phyloP scores from a whole-genome alignment of 208 protist species.

The Trypanosoma congolense region DNA sequence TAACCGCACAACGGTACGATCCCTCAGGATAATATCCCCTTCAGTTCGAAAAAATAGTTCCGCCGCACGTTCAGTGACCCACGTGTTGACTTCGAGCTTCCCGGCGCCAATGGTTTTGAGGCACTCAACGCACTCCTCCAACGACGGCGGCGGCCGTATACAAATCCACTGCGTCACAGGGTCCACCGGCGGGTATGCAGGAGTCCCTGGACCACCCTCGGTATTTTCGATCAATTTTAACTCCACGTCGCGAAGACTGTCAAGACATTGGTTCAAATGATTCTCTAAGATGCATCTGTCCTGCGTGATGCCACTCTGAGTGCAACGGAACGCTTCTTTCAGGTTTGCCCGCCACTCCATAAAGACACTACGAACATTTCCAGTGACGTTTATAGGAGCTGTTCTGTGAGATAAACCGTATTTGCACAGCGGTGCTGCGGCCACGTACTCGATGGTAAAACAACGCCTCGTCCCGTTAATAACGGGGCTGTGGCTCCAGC shows the following conservation, averaged over 20 bases:
- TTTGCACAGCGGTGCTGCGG: neutral
- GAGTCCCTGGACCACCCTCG: neutral
- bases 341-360: conserved; percentile 18
- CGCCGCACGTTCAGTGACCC: conserved; percentile 1
- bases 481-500: conserved; percentile 6
- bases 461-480: neutral
- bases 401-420: neutral
- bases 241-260: conserved; percentile 3
- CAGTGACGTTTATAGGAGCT: conserved; percentile 1
- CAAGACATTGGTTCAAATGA: neutral
- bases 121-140: conserved; percentile 14
- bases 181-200: neutral
- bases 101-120: too few relatives aligned
- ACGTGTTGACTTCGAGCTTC: too few relatives aligned
- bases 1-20: too few relatives aligned
- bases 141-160: conserved; percentile 7
- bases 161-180: conserved; percentile 12
- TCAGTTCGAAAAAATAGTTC: conserved; percentile 8
- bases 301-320: neutral
- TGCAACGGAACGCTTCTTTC: neutral
- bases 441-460: conserved; percentile 20
- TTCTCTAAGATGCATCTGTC: neutral
- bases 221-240: neutral
- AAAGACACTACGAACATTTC: conserved; percentile 10
- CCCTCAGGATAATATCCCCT: conserved; percentile 2